Evolutionary conservation across 768 basidiomycete species (phyloP), one percentile per base, ranked within the genome.

Genomic region (Candolleomyces aberdarensis): DNA sequence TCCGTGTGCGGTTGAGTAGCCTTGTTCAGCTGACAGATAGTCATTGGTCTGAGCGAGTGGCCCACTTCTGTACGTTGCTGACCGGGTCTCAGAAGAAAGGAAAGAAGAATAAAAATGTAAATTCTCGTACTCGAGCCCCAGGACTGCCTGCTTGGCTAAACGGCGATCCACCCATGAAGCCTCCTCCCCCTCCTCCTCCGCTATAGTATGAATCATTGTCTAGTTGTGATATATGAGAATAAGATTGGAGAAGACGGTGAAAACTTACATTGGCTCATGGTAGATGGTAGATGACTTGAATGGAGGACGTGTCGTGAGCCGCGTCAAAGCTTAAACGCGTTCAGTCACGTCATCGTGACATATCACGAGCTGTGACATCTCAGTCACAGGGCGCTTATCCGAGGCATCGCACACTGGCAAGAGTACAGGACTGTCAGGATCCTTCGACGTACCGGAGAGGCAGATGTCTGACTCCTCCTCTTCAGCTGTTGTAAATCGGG

Each of bases 1-100:
- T 98, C 96, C 1, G 89, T 80, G 69, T 96, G 92, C 5, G 87
- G 81, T 77, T 96, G 94, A n/a, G 76, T 80, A 1, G 95, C 90
- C 65, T 83, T 82, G 40, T 78, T 70, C 49, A 97, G 79, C 69
- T 96, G 94, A 56, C 84, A 81, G 66, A 91, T 82, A 3, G 89
- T 93, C 55, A 93, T 82, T 3, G 94, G 92, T 40, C 94, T 81
- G 22, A 75, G 19, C 61, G 70, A 78, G 56, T 56, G 54, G 14
- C 36, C 36, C 19, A 56, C 41, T 41, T 56, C 54, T 4, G n/a
- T 56, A 19, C 54, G 54, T 39, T 56, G 44, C 44, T 46, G 8
- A 11, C 14, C 15, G 17, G 14, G 11, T 3, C 36, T 46, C 44
- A 46, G 44, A 20, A 26, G 44, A 9, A 46, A 20, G 44, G 3